Evolutionary conservation across 306 rosid genomes (phyloP), one percentile per base, ranked within the genome.

Genomic region (Mucuna pruriens): DNA sequence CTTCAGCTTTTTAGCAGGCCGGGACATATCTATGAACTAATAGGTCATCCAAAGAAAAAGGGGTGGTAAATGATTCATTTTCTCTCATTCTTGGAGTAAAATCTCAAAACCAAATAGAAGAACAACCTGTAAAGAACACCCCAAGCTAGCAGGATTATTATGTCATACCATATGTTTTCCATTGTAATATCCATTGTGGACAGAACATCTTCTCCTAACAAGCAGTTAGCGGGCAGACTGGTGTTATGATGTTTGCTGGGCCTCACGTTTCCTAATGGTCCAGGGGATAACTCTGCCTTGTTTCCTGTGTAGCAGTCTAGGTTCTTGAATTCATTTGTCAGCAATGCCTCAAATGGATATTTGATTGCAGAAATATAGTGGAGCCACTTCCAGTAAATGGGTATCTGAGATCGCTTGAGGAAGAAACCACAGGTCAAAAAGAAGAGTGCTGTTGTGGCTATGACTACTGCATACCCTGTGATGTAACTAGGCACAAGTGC

Each of bases 401-500:
- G 97, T 39, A 92, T 95, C 79, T 90, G 89, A n/a, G 82, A 72
- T 74, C 85, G 49, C 77, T 93, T 92, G 69, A 90, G 83, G 89
- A 95, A 90, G 85, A 95, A 95, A 12, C 99, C 99, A 11, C 97
- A 92, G 1, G 92, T 92, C 78, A 95, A 84, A 63, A 95, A 95
- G 94, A 95, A 95, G 39, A 95, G 90, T 33, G 99, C 94, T 19
- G 97, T 92, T 67, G 97, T 92, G 69, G 98, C 98, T 66, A 91
- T 95, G 65, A 92, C 97, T 15, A 95, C 86, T 4, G 97, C 99
- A 71, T 95, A 95, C 16, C 97, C 97, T 26, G 97, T 91, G 61
- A 91, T 90, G 89, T 91, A 91, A 78, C 95, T 92, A 8, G 99
- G 99, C n/a, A 95, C 97, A 29, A 95, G 90, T 3, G 97, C 95